A percentile compares a stretch with the other conserved stretches of the same genome.
Evolutionary conservation across 2,329 filamentous ascomycete genomes (phyloP).

Genomic region (Coniella vitis): DNA sequence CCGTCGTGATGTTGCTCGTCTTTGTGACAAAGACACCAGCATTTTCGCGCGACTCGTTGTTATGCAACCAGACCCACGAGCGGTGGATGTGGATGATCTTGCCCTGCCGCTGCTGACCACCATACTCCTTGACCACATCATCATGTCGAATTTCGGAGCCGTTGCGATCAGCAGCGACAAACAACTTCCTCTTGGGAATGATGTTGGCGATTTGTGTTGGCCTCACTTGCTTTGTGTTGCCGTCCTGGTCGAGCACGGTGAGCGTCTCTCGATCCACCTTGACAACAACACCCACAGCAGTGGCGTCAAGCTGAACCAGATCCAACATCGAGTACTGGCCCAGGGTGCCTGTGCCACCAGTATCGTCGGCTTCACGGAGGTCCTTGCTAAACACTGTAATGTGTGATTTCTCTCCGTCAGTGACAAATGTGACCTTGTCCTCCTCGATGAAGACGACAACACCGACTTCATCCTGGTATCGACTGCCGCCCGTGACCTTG

Average conservation of each 20-base stretch:
- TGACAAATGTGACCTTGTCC: constrained; percentile 86
- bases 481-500: constrained; percentile 94
- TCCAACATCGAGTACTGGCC: constrained; percentile 90
- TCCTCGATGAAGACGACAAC: constrained; percentile 93
- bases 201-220: constrained; percentile 90
- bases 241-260: constrained; percentile 84
- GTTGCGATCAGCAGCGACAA: constrained; percentile 86
- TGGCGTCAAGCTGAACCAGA: constrained; percentile 85
- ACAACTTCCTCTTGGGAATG: constrained; percentile 72
- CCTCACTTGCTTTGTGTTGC: constrained; percentile 72
- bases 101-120: constrained; percentile 77
- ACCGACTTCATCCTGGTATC: constrained; percentile 90
- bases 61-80: constrained; percentile 86
- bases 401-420: constrained; percentile 86
- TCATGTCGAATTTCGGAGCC: constrained; percentile 88
- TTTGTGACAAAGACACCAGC: constrained; percentile 84
- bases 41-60: constrained; percentile 76
- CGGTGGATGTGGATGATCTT: constrained; percentile 92
- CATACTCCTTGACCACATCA: constrained; percentile 85
- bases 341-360: constrained; percentile 75
- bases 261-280: constrained; percentile 93
- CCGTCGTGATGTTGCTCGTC: constrained; percentile 76
- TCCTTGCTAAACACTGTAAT: constrained; percentile 98
- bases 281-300: constrained; percentile 87
- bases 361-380: constrained; percentile 85